Percentiles rank a stretch among this genome's conserved stretches.
Evolutionary conservation across 257 asterid species (phyloP).

Genomic region (Asclepias syriaca): DNA sequence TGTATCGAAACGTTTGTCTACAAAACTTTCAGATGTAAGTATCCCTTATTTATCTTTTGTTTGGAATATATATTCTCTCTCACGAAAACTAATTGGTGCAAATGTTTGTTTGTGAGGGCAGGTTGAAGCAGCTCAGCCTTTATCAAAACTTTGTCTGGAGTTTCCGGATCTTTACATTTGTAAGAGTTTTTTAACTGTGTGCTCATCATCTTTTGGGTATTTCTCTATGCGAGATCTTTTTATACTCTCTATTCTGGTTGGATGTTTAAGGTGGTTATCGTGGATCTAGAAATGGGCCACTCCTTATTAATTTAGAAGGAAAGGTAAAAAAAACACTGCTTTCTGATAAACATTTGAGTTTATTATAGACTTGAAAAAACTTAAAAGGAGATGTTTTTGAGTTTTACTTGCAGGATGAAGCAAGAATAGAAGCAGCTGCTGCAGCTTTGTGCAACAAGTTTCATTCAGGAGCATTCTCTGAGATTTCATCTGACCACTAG

Average conservation of each 20-base stretch:
- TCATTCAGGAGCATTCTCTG: constrained; percentile 37
- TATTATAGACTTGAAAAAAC: too few species aligned
- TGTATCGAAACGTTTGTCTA: constrained; percentile 45
- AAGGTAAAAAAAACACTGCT: constrained; percentile 35
- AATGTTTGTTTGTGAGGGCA: constrained; percentile 20
- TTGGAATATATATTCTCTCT: not conserved
- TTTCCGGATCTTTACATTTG: constrained; percentile 73
- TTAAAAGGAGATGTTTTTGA: constrained; percentile 4
- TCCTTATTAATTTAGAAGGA: constrained; percentile 54
- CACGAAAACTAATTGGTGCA: not conserved
- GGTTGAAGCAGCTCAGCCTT: constrained; percentile 76
- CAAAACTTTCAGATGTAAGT: constrained; percentile 64
- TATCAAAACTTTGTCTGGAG: constrained; percentile 47
- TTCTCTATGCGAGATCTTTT: not conserved
- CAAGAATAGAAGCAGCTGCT: constrained; percentile 50
- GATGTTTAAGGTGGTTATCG: constrained; percentile 58
- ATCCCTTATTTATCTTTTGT: not conserved
- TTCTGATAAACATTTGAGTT: not conserved
- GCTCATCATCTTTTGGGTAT: constrained; percentile 1
- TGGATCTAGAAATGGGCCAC: constrained; percentile 54
- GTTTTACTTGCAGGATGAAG: constrained; percentile 44
- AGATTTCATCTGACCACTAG: constrained; percentile 5
- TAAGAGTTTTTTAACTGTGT: constrained; percentile 21
- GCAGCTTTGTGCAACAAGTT: constrained; percentile 51
- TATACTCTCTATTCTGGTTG: constrained; percentile 13